Evolutionary conservation across 192 early-diverging fungal genomes (phyloP), one percentile per base, ranked within the genome.

Genomic region (Gonapodya sp.): DNA sequence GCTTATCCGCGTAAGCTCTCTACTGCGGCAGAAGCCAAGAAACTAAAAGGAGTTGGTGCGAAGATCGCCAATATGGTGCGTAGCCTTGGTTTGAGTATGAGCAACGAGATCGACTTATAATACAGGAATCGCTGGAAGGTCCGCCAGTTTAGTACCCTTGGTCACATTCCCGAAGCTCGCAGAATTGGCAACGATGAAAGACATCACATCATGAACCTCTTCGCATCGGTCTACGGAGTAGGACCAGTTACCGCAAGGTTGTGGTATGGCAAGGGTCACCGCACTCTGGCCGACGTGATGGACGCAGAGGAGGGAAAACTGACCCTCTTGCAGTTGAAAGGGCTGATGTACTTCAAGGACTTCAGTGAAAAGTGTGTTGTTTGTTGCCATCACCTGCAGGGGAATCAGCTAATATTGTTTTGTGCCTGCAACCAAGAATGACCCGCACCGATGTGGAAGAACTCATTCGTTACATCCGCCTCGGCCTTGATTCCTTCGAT

Each of bases 1-100:
- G 79, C 80, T 0, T 85, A 85, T 78, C 84, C 84, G 0, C 80
- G 84, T 31, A 30, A 18, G 0, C 79, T 85, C 34, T 36, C 18
- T 35, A 81, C 37, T 73, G 80, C 80, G 80, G 81, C 35, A 31
- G 84, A 85, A 36, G 84, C 84, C 35, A 18, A 37, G 0, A 85
- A 85, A 36, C 81, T 85, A 36, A 85, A 85, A 33, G 82, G 84
- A 33, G 79, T 85, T n/a, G 84, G 84, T 18, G 35, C 78, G 16
- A 85, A 85, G 36, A 85, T 85, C 35, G 84, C 84, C 0, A 31
- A 81, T 0, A 83, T 83, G 82, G 81, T 83, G 73, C 1, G 34
- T 24, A 33, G 36, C 18, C 35, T 31, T 35, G 33, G 0, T 0
- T 0, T n/a, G n/a, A n/a, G n/a, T n/a, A n/a, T n/a, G n/a, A n/a